Percentiles rank a stretch among this genome's conserved stretches.
Conservation (phyloP, 169 alveolate species). For the Plasmodium gonderi region DNA sequence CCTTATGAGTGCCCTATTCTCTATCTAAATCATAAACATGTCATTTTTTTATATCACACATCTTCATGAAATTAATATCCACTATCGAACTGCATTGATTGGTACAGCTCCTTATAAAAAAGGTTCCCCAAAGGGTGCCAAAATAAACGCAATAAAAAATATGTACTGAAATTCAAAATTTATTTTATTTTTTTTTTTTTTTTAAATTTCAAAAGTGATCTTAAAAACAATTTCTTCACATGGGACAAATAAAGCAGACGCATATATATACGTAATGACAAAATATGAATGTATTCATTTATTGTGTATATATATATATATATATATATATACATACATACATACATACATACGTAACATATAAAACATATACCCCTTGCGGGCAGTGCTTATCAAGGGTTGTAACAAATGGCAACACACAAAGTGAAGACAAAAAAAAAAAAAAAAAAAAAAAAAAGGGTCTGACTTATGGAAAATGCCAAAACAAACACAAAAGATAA, state of each 20-base stretch:
- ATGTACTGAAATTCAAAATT: not conserved
- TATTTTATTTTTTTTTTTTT: not conserved
- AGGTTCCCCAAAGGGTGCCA: not conserved
- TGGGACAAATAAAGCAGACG: not conserved
- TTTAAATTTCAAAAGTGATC: not conserved
- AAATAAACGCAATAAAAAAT: not conserved
- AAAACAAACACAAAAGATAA: not conserved
- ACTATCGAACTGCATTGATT: too few relatives aligned
- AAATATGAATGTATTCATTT: too few relatives aligned
- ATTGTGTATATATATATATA: too few relatives aligned
- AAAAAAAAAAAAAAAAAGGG: not conserved
- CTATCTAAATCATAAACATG: too few relatives aligned
- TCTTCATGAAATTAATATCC: too few relatives aligned
- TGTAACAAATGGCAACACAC: not conserved
- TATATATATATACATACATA: too few relatives aligned
- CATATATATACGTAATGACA: not conserved
- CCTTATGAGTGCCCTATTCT: not conserved
- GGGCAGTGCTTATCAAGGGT: too few relatives aligned
- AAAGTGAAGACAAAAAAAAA: not conserved
- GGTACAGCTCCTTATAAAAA: too few relatives aligned
- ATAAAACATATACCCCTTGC: too few relatives aligned
- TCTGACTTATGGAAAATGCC: not conserved
- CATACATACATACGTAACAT: too few relatives aligned
- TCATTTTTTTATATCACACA: too few relatives aligned
- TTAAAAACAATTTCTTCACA: not conserved